Percentiles rank a stretch among this genome's conserved stretches.
These are phyloP conservation scores for Gonapodya sp. DNA, from an alignment of 192 early-diverging fungal genomes.

Conservation along the genomic window DNA sequence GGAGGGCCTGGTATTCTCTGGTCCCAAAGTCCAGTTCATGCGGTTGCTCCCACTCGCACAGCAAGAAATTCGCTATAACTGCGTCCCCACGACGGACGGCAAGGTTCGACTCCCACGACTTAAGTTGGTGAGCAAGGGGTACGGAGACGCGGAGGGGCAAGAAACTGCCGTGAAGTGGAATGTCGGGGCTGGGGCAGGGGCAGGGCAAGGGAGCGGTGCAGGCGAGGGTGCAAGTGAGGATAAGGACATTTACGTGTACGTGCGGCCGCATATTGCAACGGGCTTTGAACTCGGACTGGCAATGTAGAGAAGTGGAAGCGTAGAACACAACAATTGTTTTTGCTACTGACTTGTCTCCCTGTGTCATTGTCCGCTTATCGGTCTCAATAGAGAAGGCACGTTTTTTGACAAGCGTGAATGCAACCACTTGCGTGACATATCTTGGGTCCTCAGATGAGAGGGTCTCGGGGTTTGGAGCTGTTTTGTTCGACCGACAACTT, in stretches of 20 bases:
- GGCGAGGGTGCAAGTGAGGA: not conserved
- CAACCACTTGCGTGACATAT: no score
- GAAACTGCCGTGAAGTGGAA: not conserved
- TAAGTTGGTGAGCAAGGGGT: not conserved
- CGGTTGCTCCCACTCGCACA: not conserved
- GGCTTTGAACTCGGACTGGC: not conserved
- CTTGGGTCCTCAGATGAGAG: no score
- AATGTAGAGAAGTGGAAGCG: no score
- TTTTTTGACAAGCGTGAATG: no score
- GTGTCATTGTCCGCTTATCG: no score
- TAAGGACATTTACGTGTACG: not conserved
- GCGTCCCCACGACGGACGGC: not conserved
- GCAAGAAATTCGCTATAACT: not conserved
- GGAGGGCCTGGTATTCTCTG: not conserved
- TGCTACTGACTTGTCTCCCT: no score
- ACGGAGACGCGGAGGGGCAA: not conserved
- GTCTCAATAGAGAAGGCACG: no score
- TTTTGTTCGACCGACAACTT: no score
- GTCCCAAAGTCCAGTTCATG: not conserved
- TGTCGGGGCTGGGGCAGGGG: not conserved
- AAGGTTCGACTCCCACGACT: not conserved
- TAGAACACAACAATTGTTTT: no score
- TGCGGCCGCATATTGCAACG: not conserved
- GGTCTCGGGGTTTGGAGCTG: no score
- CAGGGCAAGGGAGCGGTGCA: not conserved